Evolutionary conservation across 2,329 filamentous ascomycete genomes (phyloP).

Genomic region (Akanthomyces uredinophilus): DNA sequence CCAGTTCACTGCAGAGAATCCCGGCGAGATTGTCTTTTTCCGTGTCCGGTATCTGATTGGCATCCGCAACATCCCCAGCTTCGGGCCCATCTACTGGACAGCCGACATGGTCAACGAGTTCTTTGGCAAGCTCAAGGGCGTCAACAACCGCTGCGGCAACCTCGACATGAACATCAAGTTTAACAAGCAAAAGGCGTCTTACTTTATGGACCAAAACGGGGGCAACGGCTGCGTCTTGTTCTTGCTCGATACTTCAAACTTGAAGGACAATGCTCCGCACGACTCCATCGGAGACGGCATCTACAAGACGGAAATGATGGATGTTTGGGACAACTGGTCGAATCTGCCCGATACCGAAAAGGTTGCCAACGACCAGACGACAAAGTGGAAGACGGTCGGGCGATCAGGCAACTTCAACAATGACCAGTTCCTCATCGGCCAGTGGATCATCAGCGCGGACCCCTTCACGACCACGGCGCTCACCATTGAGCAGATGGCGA

Average conservation of each 20-base stretch:
- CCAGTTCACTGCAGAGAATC: conserved; percentile 38
- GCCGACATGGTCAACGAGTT: conserved; percentile 37
- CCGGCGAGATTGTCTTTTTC: conserved; percentile 41
- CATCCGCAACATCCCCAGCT: conserved; percentile 30
- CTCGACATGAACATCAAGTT: conserved; percentile 21
- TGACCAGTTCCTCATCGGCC: conserved; percentile 25
- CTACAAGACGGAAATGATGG: conserved; percentile 23
- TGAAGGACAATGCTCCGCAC: conserved; percentile 19
- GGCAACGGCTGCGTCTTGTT: conserved; percentile 31
- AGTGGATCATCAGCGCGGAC: conserved; percentile 29
- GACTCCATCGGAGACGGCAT: conserved; percentile 26
- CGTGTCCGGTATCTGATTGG: conserved; percentile 38
- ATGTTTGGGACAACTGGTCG: conserved; percentile 28
- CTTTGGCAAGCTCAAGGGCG: conserved; percentile 34
- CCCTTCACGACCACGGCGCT: conserved; percentile 23
- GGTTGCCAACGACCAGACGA: conserved; percentile 21
- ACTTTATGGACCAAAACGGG: conserved; percentile 28
- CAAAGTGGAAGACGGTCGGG: conserved; percentile 20
- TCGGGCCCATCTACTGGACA: conserved; percentile 29
- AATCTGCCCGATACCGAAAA: conserved; percentile 23
- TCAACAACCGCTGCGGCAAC: conserved; percentile 37
- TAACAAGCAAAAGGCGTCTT: conserved; percentile 23
- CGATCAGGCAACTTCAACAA: conserved; percentile 19
- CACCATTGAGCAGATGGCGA: conserved; percentile 26
- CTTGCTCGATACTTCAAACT: conserved; percentile 23